phyloP scores from a whole-genome alignment of 345 rosid species.

The Arabis alpina region DNA sequence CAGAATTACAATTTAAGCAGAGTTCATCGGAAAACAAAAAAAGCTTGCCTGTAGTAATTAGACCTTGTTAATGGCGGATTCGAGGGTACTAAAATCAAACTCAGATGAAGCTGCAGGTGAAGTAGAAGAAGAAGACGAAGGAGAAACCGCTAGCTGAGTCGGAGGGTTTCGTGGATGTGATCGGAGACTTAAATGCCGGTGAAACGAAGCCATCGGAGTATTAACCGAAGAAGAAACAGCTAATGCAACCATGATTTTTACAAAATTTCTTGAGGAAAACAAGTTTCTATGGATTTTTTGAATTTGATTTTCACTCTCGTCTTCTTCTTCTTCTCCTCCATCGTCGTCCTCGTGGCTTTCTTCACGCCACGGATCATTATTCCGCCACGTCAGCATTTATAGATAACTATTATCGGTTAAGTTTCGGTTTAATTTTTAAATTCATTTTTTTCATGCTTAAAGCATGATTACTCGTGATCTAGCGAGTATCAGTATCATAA shows the following conservation, averaged over 20 bases:
- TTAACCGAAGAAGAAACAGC: conserved; percentile 31
- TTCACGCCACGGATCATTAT: conserved; percentile 31
- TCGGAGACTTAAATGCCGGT: conserved; percentile 14
- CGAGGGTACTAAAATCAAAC: conserved; percentile 61
- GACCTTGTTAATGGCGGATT: conserved; percentile 78
- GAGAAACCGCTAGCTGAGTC: conserved; percentile 21
- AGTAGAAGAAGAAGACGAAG: conserved; percentile 41
- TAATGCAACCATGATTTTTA: conserved; percentile 27
- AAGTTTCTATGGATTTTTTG: neutral
- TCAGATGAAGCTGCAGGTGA: conserved; percentile 50
- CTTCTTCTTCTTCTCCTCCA: conserved; percentile 29
- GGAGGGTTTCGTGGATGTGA: conserved; percentile 6
- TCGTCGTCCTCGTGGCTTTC: conserved; percentile 44
- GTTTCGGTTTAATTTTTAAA: neutral
- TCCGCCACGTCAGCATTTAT: conserved; percentile 36
- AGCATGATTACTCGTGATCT: no score
- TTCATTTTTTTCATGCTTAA: no score
- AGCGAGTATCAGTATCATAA: no score
- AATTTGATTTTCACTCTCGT: neutral
- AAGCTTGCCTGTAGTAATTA: neutral
- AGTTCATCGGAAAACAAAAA: neutral
- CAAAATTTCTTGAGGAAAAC: no score
- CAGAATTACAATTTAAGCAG: neutral
- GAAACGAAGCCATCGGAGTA: conserved; percentile 27
- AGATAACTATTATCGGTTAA: conserved; percentile 33